Conservation (phyloP, 2,329 filamentous ascomycete genomes). For the Sphaerulina vaccinii region DNA sequence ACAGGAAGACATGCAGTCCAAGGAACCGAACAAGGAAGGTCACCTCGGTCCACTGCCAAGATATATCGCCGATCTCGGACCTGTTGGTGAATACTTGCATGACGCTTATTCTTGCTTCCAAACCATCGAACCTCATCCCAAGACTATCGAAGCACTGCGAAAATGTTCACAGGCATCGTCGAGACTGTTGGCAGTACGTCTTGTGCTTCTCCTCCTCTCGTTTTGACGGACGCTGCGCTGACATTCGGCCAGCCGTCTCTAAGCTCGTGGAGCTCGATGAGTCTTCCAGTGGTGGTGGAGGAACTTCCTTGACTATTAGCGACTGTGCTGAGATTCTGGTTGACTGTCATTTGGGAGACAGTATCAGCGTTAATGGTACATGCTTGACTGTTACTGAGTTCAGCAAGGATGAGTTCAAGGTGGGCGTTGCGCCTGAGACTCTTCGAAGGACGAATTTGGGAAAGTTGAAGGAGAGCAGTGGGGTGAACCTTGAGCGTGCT, state of each 20-base stretch:
- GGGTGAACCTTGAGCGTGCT: slow-evolving; percentile 90
- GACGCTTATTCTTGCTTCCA: slow-evolving; percentile 13
- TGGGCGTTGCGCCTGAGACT: slow-evolving; percentile 93
- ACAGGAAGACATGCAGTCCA: no score
- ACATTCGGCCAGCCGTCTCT: slow-evolving; percentile 66
- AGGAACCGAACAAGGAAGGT: not conserved
- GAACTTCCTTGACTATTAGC: slow-evolving; percentile 85
- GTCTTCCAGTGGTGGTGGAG: slow-evolving; percentile 67
- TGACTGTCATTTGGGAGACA: slow-evolving; percentile 86
- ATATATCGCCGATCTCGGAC: not conserved
- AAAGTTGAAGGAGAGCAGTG: slow-evolving; percentile 60
- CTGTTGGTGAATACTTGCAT: not conserved
- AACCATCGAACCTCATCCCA: slow-evolving; percentile 4
- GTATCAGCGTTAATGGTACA: slow-evolving; percentile 91
- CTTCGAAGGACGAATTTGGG: slow-evolving; percentile 95
- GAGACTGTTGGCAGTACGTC: slow-evolving; percentile 85
- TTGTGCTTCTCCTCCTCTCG: slow-evolving; percentile 24
- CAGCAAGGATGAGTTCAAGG: slow-evolving; percentile 67
- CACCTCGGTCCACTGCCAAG: not conserved
- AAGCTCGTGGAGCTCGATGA: slow-evolving; percentile 76
- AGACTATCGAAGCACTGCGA: slow-evolving; percentile 26
- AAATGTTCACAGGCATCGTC: slow-evolving; percentile 94
- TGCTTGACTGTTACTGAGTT: slow-evolving; percentile 89
- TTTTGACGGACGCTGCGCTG: slow-evolving; percentile 35
- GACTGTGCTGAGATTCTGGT: slow-evolving; percentile 72